Evolutionary conservation across 2,329 filamentous ascomycete species (phyloP), one percentile per base, ranked within the genome.

Genomic region (Monilinia fructicola): DNA sequence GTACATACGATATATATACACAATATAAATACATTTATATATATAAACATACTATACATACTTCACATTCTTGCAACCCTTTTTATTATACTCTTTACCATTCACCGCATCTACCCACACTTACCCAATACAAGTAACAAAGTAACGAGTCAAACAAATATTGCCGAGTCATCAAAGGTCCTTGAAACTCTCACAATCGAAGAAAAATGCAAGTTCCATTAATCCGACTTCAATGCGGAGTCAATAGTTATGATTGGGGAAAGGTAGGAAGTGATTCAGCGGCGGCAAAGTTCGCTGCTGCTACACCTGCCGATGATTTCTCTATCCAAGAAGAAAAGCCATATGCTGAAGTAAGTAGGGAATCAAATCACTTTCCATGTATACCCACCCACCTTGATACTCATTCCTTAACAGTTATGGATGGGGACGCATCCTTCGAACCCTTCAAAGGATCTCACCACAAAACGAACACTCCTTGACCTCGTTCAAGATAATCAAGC

Each of bases 231-330:
- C 88, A 91, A 78, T 93, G 91, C 81, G 95, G 94, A 76, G 92
- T 96, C 76, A 98, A 98, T 80, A 97, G 93, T 79, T 99, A 99
- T 78, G 95, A 97, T 81, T 99, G 95, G 95, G 95, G 94, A 72
- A 99, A 99, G 83, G 85, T 93, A 76, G 95, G 95, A 74, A 85
- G 86, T 69, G 85, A 90, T 67, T 98, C 94, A 58, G 91, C 93
- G 18, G 95, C 93, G 61, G 95, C 95, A 71, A 90, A 88, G 74
- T 98, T 91, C 78, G 94, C 93, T 50, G 89, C 92, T 56, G 92
- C 93, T 23, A 97, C 93, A 5, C 87, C 92, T 14, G 84, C 88
- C 18, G 82, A 85, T 52, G 87, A 87, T 72, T 90, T 98, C 77
- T 83, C 83, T 12, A 89, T 99, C 69, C 85, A 97, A 76, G 83